Percentiles rank a stretch among this genome's conserved stretches.
phyloP scores from a whole-genome alignment of 306 rosid genomes.

The Casuarina glauca region DNA sequence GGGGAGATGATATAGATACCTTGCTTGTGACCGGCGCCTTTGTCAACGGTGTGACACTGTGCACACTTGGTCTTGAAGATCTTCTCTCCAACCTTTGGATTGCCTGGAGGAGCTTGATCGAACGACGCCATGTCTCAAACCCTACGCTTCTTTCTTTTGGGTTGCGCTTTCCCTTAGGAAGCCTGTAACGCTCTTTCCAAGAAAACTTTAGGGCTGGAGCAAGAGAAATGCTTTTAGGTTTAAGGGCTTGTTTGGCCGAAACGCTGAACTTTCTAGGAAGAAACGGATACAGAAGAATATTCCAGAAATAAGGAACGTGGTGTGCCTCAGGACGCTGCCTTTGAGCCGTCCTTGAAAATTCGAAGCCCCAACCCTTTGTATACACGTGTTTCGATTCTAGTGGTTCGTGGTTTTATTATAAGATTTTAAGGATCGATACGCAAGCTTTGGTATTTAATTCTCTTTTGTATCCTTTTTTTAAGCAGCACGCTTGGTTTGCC shows the following conservation, averaged over 20 bases:
- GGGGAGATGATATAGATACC: slow-evolving; percentile 36
- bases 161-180: too few species aligned
- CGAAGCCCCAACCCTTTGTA: too few species aligned
- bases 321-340: slow-evolving; percentile 4
- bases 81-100: slow-evolving; percentile 62
- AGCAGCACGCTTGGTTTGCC: too few species aligned
- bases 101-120: slow-evolving; percentile 74
- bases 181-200: too few species aligned
- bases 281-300: slow-evolving; percentile 1
- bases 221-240: not conserved
- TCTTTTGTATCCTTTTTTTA: too few species aligned
- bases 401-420: too few species aligned
- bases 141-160: not conserved
- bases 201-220: not conserved
- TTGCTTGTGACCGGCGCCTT: slow-evolving; percentile 93
- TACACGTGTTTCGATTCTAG: too few species aligned
- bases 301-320: slow-evolving; percentile 3
- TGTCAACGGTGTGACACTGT: slow-evolving; percentile 87
- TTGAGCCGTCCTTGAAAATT: not conserved
- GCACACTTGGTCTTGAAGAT: slow-evolving; percentile 87
- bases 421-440: too few species aligned
- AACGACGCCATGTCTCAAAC: slow-evolving; percentile 66
- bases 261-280: not conserved
- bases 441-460: too few species aligned
- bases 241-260: not conserved